Evolutionary conservation across 805 yeast genomes (phyloP).

Genomic region (Myxozyma sirexii): DNA sequence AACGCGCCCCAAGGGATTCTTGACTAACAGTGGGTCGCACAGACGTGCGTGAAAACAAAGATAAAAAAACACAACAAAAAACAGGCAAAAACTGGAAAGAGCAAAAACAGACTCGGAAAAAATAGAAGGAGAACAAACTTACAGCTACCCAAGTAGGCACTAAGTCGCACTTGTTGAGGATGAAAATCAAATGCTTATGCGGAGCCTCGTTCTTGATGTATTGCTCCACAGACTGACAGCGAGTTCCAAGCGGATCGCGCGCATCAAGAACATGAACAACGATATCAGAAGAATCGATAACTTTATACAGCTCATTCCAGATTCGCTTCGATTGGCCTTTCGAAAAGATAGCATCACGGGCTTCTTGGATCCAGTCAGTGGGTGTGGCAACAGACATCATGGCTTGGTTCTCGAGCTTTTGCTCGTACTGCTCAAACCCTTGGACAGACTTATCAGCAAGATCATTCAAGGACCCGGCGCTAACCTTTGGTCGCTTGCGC

Average conservation of each 20-base stretch:
- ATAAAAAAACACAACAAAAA: conserved; percentile 18
- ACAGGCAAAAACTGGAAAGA: neutral
- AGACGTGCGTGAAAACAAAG: conserved; percentile 1
- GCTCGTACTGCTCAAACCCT: conserved; percentile 65
- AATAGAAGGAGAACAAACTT: conserved; percentile 53
- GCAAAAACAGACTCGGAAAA: neutral
- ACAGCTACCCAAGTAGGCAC: conserved; percentile 99
- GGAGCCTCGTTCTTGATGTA: conserved; percentile 92
- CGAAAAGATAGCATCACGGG: conserved; percentile 92
- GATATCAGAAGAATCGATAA: conserved; percentile 95
- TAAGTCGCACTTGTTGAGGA: conserved; percentile 94
- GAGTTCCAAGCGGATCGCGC: conserved; percentile 94
- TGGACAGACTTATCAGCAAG: conserved; percentile 61
- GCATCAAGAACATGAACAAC: conserved; percentile 97
- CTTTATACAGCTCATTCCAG: conserved; percentile 97
- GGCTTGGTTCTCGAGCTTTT: conserved; percentile 60
- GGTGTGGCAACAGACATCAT: conserved; percentile 70
- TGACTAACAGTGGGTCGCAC: conserved; percentile 68
- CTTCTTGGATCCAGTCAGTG: conserved; percentile 82
- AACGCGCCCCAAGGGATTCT: conserved; percentile 38
- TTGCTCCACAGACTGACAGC: conserved; percentile 91
- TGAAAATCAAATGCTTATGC: conserved; percentile 93
- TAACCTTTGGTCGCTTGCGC: conserved; percentile 77
- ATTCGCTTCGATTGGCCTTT: conserved; percentile 98
- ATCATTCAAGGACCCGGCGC: conserved; percentile 77